These are phyloP conservation scores for Jamesozyma rosinii DNA, from an alignment of 805 yeast genomes.

Conservation along the genomic window DNA sequence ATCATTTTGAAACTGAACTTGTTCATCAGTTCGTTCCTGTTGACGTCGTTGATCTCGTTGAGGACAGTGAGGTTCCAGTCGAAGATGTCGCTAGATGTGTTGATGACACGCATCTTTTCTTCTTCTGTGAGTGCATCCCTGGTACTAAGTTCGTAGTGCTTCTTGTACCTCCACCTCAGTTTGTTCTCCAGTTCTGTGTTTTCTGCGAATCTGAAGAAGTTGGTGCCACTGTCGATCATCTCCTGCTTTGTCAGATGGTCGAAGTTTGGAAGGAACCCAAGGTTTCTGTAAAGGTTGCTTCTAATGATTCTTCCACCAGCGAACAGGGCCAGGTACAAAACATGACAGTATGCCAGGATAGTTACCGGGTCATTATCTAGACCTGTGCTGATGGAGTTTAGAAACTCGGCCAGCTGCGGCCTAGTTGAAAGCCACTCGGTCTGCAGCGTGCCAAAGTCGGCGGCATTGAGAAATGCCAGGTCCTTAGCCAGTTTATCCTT, in stretches of 20 bases:
- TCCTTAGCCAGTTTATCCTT: conserved; percentile 49
- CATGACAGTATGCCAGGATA: conserved; percentile 74
- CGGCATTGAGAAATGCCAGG: conserved; percentile 56
- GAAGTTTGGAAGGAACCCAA: conserved; percentile 68
- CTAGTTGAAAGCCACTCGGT: conserved; percentile 6
- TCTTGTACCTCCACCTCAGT: conserved; percentile 57
- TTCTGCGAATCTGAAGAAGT: conserved; percentile 43
- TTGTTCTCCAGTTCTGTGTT: conserved; percentile 49
- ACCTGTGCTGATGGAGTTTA: conserved; percentile 46
- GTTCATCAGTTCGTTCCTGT: conserved; percentile 46
- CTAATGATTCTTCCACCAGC: conserved; percentile 77
- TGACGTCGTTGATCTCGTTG: conserved; percentile 58
- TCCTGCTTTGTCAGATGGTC: conserved; percentile 59
- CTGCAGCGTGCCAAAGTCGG: conserved; percentile 22
- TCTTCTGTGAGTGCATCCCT: conserved; percentile 59
- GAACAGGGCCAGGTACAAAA: conserved; percentile 72
- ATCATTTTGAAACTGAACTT: conserved; percentile 46
- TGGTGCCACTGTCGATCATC: conserved; percentile 52
- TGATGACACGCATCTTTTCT: conserved; percentile 61
- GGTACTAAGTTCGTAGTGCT: conserved; percentile 70
- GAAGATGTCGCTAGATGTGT: conserved; percentile 59
- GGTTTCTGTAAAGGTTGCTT: conserved; percentile 53
- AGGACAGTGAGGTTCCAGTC: conserved; percentile 52
- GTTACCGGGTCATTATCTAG: conserved; percentile 58
- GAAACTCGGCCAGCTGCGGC: conserved; percentile 52